Base-by-base conservation (phyloP, 23 red algal species). In the Gracilaria vermiculophylla region DNA sequence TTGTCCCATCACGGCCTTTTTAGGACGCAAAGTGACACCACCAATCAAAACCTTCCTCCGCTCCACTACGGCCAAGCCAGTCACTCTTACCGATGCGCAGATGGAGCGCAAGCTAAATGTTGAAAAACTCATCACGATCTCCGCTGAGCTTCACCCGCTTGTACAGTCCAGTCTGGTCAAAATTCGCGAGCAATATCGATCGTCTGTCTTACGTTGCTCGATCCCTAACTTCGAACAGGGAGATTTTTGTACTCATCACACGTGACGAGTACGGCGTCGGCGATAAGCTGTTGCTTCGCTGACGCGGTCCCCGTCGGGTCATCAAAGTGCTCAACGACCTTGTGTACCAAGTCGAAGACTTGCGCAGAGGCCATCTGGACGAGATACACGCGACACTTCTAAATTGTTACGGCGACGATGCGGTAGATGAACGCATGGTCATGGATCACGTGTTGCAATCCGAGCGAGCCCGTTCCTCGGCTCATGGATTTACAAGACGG, bases 11-110 rank as follows among this genome's bases (percentile, higher is more conserved):
- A 86, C 50, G 62, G 64, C 37, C 36, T 86, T 86, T 29, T 73
- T 56, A 14, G 82, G 82, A 7, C 7, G 12, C 5, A 62, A 86
- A 56, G 7, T 37, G 14, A 54, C 82, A 20, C 82, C 34, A 36
- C 64, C 82, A 8, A 52, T 86, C 27, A 10, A 51, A 13, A 86
- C 82, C 29, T 73, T 86, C 31, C 7, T 86, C 5, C 60, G 78
- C 4, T 12, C 53, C 3, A 10, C 32, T 9, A 62, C 53, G 16
- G 3, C 78, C 24, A 64, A 5, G 13, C 16, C 55, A 17, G 55
- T 82, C 55, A 62, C 78, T 6, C 13, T 82, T 10, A 64, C 50
- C 10, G 78, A 82, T 2, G 78, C 78, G 56, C 82, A 86, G 32
- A 16, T 16, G 28, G 62, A 86, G 61, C 34, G 40, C 27, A 52